phyloP scores from a whole-genome alignment of 441 rosid genomes.

The Metrosideros polymorpha region DNA sequence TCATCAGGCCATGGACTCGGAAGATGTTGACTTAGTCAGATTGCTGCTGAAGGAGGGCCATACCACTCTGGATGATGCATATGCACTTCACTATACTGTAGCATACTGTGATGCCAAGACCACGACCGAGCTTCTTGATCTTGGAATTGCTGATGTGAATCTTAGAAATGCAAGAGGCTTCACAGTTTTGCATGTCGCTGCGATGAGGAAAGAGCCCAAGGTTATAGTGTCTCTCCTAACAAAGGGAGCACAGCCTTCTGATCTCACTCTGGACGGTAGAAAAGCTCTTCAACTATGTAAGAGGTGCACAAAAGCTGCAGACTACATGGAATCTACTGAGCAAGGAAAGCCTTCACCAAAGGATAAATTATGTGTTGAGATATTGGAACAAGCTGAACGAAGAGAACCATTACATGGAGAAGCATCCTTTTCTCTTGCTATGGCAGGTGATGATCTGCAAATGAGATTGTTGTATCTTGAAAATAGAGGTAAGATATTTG shows the following conservation, averaged over 20 bases:
- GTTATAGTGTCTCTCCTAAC: conserved; percentile 55
- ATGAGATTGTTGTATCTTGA: conserved; percentile 72
- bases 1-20: conserved; percentile 69
- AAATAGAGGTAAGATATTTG: conserved; percentile 56
- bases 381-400: conserved; percentile 57
- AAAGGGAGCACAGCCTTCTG: conserved; percentile 68
- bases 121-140: conserved; percentile 54
- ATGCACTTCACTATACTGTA: conserved; percentile 81
- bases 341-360: conserved; percentile 52
- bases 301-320: conserved; percentile 48
- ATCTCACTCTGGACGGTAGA: conserved; percentile 57
- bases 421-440: conserved; percentile 47
- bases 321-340: conserved; percentile 37
- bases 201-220: conserved; percentile 76
- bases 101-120: conserved; percentile 69
- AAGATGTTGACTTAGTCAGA: conserved; percentile 75
- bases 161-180: conserved; percentile 54
- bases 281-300: conserved; percentile 63
- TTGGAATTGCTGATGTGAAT: conserved; percentile 68
- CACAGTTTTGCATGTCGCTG: conserved; percentile 77
- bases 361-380: conserved; percentile 70
- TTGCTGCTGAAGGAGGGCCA: conserved; percentile 66
- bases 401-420: conserved; percentile 48
- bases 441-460: conserved; percentile 60
- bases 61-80: conserved; percentile 54